Percentiles rank a stretch among this genome's conserved stretches.
phyloP scores from a whole-genome alignment of 306 rosid species.

The Echinosophora koreensis region DNA sequence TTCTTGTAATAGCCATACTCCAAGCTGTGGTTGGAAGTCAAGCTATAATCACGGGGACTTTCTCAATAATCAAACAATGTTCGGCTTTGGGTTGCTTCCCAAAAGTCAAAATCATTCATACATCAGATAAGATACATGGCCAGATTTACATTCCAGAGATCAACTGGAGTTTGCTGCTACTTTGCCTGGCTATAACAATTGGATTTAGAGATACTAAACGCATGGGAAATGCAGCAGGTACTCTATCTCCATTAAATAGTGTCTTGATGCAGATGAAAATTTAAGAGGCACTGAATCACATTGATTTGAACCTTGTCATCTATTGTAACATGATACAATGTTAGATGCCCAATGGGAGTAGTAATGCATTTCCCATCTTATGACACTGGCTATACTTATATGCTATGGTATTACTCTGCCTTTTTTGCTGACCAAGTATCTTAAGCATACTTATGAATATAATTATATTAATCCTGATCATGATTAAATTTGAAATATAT shows the following conservation, averaged over 20 bases:
- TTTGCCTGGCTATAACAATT: conserved; percentile 82
- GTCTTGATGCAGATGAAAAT: conserved; percentile 7
- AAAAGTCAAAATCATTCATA: conserved; percentile 84
- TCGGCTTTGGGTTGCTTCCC: conserved; percentile 92
- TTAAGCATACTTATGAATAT: conserved; percentile 5
- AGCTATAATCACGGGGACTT: conserved; percentile 94
- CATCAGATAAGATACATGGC: conserved; percentile 89
- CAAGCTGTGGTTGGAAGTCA: conserved; percentile 99
- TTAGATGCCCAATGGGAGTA: neutral
- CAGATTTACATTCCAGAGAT: conserved; percentile 97
- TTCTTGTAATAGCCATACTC: conserved; percentile 90
- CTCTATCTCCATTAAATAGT: conserved; percentile 32
- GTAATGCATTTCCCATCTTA: neutral
- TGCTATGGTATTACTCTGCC: neutral
- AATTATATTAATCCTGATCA: neutral
- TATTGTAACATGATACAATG: neutral
- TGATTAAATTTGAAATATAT: neutral
- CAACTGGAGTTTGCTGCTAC: conserved; percentile 89
- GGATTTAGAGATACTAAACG: conserved; percentile 96
- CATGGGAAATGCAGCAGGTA: conserved; percentile 98
- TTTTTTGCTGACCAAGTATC: conserved; percentile 2
- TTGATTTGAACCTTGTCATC: neutral
- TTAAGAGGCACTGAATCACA: neutral
- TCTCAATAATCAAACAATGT: conserved; percentile 95
- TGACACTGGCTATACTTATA: neutral